phyloP scores from a whole-genome alignment of 306 rosid genomes.

The Cucumis cinereus region DNA sequence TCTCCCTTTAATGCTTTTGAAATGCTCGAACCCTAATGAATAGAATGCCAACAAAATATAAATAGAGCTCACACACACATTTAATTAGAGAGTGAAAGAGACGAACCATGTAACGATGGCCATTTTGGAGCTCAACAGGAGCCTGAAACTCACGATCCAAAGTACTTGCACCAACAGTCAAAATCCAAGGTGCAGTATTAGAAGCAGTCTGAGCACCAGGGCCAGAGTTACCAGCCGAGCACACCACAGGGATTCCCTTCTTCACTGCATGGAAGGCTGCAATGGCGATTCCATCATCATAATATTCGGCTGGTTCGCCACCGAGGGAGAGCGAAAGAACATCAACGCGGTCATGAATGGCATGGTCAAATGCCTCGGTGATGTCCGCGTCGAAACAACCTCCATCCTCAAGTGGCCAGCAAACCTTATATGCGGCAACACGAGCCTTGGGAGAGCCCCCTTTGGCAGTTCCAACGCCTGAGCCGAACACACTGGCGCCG shows the following conservation, averaged over 20 bases:
- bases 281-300: slow-evolving; percentile 25
- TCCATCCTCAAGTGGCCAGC: slow-evolving; percentile 31
- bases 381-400: slow-evolving; percentile 53
- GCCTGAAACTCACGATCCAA: slow-evolving; percentile 40
- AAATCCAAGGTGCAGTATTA: slow-evolving; percentile 59
- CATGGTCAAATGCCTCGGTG: slow-evolving; percentile 42
- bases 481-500: slow-evolving; percentile 34
- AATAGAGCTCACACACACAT: too few species aligned
- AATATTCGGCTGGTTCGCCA: neutral
- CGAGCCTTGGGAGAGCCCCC: slow-evolving; percentile 75
- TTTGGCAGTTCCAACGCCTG: slow-evolving; percentile 55
- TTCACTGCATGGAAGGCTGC: slow-evolving; percentile 53
- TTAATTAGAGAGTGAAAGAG: neutral
- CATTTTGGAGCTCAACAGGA: slow-evolving; percentile 35
- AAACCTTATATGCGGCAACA: slow-evolving; percentile 57
- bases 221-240: slow-evolving; percentile 65
- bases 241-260: slow-evolving; percentile 31
- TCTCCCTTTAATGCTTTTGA: slow-evolving; percentile 19
- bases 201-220: slow-evolving; percentile 23
- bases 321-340: slow-evolving; percentile 61
- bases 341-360: slow-evolving; percentile 63
- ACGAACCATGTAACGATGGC: slow-evolving; percentile 30
- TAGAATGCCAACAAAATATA: too few species aligned
- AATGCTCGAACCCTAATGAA: slow-evolving; percentile 42
- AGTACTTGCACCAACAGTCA: slow-evolving; percentile 68